phyloP scores from a whole-genome alignment of 257 asterid genomes.

The Mitragyna speciosa region DNA sequence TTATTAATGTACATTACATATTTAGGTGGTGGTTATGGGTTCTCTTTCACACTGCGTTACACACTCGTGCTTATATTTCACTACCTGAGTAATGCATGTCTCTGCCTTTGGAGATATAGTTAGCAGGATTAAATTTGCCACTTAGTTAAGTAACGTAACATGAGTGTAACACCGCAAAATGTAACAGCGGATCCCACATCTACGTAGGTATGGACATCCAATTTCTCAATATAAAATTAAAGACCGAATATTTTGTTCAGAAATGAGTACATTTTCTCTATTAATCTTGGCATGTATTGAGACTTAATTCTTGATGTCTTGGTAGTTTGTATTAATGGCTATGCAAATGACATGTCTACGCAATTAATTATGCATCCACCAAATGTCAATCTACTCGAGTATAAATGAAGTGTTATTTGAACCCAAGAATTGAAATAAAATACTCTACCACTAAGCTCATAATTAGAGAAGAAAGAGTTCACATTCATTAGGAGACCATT shows the following conservation, averaged over 20 bases:
- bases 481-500: too few relatives aligned
- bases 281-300: not conserved
- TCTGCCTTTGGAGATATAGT: too few relatives aligned
- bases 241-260: not conserved
- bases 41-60: too few relatives aligned
- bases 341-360: not conserved
- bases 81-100: too few relatives aligned
- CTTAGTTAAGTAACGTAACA: too few relatives aligned
- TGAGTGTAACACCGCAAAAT: too few relatives aligned
- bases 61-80: too few relatives aligned
- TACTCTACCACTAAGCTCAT: not conserved
- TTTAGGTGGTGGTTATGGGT: too few relatives aligned
- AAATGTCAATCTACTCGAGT: not conserved
- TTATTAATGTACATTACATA: too few relatives aligned
- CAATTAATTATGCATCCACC: not conserved
- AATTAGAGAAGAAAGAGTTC: too few relatives aligned
- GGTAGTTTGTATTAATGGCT: not conserved
- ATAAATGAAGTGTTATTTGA: not conserved
- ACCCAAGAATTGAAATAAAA: not conserved
- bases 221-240: not conserved
- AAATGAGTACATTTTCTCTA: not conserved
- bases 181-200: too few relatives aligned
- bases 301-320: not conserved
- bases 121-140: too few relatives aligned
- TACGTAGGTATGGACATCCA: not conserved